Percentiles rank a stretch among this genome's conserved stretches.
These are phyloP conservation scores for Salix caprea DNA, from an alignment of 345 rosid genomes.

Conservation along the genomic window DNA sequence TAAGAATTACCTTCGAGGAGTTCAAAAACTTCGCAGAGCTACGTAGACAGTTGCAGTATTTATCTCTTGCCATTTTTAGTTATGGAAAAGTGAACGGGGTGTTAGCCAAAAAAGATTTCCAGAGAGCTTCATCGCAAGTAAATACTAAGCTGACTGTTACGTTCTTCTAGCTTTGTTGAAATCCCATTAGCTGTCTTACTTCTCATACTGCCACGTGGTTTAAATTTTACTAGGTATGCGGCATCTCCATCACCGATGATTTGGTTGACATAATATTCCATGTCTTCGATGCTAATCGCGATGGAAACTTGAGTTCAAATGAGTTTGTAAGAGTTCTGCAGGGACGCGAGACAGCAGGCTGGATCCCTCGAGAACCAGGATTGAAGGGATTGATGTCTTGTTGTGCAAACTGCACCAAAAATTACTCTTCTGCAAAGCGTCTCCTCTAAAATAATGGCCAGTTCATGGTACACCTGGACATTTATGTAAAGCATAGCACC, in stretches of 20 bases:
- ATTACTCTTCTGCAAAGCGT: too few species aligned
- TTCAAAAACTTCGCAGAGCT: conserved; percentile 20
- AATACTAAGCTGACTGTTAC: neutral
- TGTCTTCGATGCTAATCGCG: conserved; percentile 23
- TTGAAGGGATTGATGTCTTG: conserved; percentile 18
- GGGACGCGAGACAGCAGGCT: conserved; percentile 7
- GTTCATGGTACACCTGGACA: too few species aligned
- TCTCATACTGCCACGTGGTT: neutral
- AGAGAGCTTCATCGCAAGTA: conserved; percentile 28
- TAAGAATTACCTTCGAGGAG: conserved; percentile 20
- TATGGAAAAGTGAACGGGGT: conserved; percentile 26
- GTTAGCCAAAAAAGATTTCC: conserved; percentile 20
- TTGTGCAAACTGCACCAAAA: conserved; percentile 14
- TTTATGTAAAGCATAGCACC: too few species aligned
- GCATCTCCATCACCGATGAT: conserved; percentile 24
- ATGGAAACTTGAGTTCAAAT: conserved; percentile 24
- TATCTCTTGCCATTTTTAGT: conserved; percentile 22
- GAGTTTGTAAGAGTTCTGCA: conserved; percentile 24
- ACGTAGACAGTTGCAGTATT: conserved; percentile 13
- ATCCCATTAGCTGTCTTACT: too few species aligned
- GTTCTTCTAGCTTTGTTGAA: neutral
- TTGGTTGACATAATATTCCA: conserved; percentile 22
- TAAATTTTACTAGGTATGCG: conserved; percentile 19
- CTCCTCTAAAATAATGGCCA: neutral
- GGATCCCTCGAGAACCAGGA: conserved; percentile 2